phyloP scores from a whole-genome alignment of 257 asterid species.

The Scutellaria galericulata region DNA sequence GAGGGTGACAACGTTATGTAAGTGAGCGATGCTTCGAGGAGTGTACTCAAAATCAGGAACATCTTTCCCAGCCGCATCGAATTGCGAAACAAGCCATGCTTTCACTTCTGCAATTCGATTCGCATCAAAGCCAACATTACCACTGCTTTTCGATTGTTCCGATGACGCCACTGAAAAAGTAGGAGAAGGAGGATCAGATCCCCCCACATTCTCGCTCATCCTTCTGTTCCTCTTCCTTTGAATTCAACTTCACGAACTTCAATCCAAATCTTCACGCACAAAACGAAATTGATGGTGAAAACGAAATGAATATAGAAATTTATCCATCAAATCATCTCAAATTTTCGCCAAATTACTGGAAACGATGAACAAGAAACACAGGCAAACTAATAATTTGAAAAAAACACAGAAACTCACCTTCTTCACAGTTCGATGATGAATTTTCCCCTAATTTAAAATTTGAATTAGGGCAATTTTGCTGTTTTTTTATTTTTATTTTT shows the following conservation, averaged over 20 bases:
- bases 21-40: slow-evolving; percentile 74
- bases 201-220: slow-evolving; percentile 70
- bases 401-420: too few species aligned
- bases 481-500: too few species aligned
- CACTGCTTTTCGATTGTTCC: slow-evolving; percentile 53
- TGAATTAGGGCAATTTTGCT: too few species aligned
- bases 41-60: slow-evolving; percentile 96
- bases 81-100: slow-evolving; percentile 84
- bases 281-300: background rate
- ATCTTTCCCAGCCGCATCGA: slow-evolving; percentile 83
- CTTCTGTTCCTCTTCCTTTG: slow-evolving; percentile 27
- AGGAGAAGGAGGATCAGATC: slow-evolving; percentile 59
- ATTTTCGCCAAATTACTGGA: too few species aligned
- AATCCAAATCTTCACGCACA: slow-evolving; percentile 34
- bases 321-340: too few species aligned
- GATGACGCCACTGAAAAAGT: slow-evolving; percentile 48
- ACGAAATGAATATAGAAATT: background rate
- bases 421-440: too few species aligned
- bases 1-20: slow-evolving; percentile 72
- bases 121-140: slow-evolving; percentile 68
- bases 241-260: slow-evolving; percentile 31
- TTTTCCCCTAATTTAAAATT: too few species aligned
- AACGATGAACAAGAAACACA: too few species aligned
- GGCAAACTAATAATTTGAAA: too few species aligned
- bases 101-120: slow-evolving; percentile 84